Conservation (phyloP, 352 stramenopile genomes). For the Globisporangium radiosum region DNA sequence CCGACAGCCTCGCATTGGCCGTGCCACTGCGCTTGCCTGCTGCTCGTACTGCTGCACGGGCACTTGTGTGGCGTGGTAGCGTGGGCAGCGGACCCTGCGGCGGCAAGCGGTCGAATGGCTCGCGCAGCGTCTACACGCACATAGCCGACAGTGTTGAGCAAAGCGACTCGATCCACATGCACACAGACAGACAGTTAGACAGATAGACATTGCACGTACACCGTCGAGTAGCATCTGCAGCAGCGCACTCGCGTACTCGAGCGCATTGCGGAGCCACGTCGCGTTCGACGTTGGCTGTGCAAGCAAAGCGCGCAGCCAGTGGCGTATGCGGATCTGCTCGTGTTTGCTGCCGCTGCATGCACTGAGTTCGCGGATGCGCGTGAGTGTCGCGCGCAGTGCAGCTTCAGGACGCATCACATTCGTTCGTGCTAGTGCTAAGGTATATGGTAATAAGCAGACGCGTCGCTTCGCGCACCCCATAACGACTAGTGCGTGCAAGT, state of each 20-base stretch:
- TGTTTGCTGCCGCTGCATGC: slow-evolving; percentile 25
- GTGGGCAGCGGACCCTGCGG: slow-evolving; percentile 44
- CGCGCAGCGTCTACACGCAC: slow-evolving; percentile 26
- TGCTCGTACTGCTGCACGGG: slow-evolving; percentile 17
- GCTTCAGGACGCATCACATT: slow-evolving; percentile 10
- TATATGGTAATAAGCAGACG: neutral
- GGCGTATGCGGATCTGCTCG: slow-evolving; percentile 49
- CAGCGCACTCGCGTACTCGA: slow-evolving; percentile 33
- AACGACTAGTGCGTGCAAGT: neutral
- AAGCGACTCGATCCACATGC: too few relatives aligned
- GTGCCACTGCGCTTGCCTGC: neutral
- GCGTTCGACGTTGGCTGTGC: slow-evolving; percentile 45
- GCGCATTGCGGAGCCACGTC: slow-evolving; percentile 53
- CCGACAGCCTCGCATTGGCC: neutral
- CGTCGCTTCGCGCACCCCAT: neutral
- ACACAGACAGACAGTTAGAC: too few relatives aligned
- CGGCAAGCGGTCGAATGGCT: slow-evolving; percentile 60
- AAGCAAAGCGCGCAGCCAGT: slow-evolving; percentile 53
- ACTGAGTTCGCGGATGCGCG: slow-evolving; percentile 37
- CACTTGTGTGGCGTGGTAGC: slow-evolving; percentile 27
- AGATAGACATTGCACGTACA: slow-evolving; percentile 18
- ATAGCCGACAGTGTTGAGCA: neutral
- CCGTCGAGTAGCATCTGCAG: slow-evolving; percentile 48
- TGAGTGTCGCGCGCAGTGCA: slow-evolving; percentile 25
- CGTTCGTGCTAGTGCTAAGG: neutral